Percentiles rank a stretch among this genome's conserved stretches.
These are phyloP conservation scores for Candida caryicola DNA, from an alignment of 805 yeast genomes.

Conservation along the genomic window DNA sequence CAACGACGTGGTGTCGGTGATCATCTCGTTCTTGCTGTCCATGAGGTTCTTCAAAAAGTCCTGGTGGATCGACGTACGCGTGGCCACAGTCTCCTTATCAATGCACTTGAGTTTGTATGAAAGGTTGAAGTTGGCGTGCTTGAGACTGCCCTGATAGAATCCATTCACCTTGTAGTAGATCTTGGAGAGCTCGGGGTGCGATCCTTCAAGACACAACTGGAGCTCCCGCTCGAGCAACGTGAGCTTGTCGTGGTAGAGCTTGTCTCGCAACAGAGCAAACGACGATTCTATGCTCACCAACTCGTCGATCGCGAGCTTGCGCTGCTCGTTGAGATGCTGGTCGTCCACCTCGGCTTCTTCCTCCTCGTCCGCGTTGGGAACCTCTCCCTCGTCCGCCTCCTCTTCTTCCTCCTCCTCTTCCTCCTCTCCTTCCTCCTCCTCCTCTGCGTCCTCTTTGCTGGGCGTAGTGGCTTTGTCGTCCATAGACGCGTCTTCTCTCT, in stretches of 20 bases:
- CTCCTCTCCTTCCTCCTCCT: slow-evolving; percentile 10
- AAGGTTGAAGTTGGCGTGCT: slow-evolving; percentile 38
- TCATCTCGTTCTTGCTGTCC: slow-evolving; percentile 63
- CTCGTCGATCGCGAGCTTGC: slow-evolving; percentile 66
- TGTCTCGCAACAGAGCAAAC: slow-evolving; percentile 83
- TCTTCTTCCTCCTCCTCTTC: slow-evolving; percentile 9
- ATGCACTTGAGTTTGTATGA: slow-evolving; percentile 72
- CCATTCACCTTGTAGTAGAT: slow-evolving; percentile 69
- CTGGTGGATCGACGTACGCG: slow-evolving; percentile 79
- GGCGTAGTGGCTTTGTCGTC: not conserved
- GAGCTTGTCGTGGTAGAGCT: slow-evolving; percentile 79
- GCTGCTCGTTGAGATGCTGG: slow-evolving; percentile 33
- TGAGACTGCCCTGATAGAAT: slow-evolving; percentile 68
- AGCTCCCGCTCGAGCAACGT: slow-evolving; percentile 75
- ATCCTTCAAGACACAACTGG: slow-evolving; percentile 80
- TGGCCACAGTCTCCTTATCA: slow-evolving; percentile 75
- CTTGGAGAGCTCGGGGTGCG: slow-evolving; percentile 84
- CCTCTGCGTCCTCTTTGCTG: slow-evolving; percentile 10
- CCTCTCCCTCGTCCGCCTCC: slow-evolving; percentile 9
- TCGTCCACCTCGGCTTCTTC: slow-evolving; percentile 10
- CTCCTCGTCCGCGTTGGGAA: slow-evolving; percentile 9
- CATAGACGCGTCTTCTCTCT: slow-evolving; percentile 12
- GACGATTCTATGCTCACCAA: slow-evolving; percentile 79
- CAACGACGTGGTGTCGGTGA: slow-evolving; percentile 70
- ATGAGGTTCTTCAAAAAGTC: slow-evolving; percentile 66